Conservation (phyloP, 179 eudicot genomes). For the Patellifolia procumbens region DNA sequence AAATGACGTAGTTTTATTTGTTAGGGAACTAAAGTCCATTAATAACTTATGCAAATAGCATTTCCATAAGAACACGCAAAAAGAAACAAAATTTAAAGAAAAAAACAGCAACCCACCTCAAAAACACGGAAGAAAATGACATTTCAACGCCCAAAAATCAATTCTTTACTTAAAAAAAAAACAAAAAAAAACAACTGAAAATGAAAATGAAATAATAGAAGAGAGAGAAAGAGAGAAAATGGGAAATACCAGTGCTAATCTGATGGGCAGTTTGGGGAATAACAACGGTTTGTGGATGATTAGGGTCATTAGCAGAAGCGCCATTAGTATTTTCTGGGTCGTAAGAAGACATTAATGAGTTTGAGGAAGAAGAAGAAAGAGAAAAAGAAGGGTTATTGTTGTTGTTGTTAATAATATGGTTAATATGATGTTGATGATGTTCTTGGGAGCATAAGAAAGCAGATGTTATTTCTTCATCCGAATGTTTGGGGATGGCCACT, state of each 20-base stretch:
- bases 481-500: slow-evolving; percentile 24
- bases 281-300: slow-evolving; percentile 24
- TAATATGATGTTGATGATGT: background rate
- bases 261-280: slow-evolving; percentile 83
- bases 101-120: background rate
- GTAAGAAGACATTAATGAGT: slow-evolving; percentile 14
- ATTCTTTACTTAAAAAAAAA: background rate
- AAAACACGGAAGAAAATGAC: slow-evolving; percentile 1
- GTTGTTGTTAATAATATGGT: background rate
- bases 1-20: no score
- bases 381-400: background rate
- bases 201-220: background rate
- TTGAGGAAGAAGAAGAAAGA: background rate
- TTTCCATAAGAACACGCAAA: no score
- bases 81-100: no score
- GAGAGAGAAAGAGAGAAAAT: slow-evolving; percentile 3
- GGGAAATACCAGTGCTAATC: slow-evolving; percentile 59
- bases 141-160: background rate
- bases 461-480: slow-evolving; percentile 29
- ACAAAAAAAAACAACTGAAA: background rate
- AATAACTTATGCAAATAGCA: no score
- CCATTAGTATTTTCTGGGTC: slow-evolving; percentile 21
- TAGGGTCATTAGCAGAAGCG: background rate
- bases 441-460: slow-evolving; percentile 26
- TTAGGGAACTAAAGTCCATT: no score